These are phyloP conservation scores for Umbelopsis sp. DNA, from an alignment of 371 early-diverging fungal genomes.

Conservation along the genomic window DNA sequence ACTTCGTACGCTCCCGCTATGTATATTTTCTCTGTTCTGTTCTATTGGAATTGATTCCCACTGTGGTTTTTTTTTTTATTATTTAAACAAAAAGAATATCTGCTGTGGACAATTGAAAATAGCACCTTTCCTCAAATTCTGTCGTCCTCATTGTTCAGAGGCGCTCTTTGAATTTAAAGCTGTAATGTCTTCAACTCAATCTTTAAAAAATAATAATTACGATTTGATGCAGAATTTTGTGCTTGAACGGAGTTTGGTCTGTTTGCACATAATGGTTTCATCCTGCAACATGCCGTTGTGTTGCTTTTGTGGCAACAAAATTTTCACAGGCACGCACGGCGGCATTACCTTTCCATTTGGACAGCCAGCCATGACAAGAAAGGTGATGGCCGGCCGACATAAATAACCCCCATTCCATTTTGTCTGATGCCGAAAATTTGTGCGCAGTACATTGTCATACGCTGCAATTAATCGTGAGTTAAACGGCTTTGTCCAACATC, in stretches of 20 bases:
- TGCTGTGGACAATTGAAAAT: neutral
- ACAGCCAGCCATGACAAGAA: too few relatives aligned
- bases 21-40: slow-evolving; percentile 1
- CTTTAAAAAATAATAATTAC: neutral
- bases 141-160: slow-evolving; percentile 11
- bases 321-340: neutral
- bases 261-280: too few relatives aligned
- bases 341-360: too few relatives aligned
- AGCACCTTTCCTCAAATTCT: neutral
- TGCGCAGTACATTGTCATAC: slow-evolving; percentile 7
- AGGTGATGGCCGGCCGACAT: too few relatives aligned
- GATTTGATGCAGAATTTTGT: neutral
- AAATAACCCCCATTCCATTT: too few relatives aligned
- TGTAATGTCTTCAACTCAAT: neutral
- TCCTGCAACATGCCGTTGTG: too few relatives aligned
- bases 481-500: neutral
- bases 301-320: neutral
- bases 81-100: neutral
- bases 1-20: slow-evolving; percentile 6
- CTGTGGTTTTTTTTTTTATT: neutral
- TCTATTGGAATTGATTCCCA: neutral
- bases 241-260: too few relatives aligned
- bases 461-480: too few relatives aligned
- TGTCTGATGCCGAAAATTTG: neutral
- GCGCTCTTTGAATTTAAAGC: slow-evolving; percentile 12